A percentile compares a stretch with the other conserved stretches of the same genome.
These are phyloP conservation scores for Bruguiera hainesii DNA, from an alignment of 441 rosid species.

Conservation along the genomic window DNA sequence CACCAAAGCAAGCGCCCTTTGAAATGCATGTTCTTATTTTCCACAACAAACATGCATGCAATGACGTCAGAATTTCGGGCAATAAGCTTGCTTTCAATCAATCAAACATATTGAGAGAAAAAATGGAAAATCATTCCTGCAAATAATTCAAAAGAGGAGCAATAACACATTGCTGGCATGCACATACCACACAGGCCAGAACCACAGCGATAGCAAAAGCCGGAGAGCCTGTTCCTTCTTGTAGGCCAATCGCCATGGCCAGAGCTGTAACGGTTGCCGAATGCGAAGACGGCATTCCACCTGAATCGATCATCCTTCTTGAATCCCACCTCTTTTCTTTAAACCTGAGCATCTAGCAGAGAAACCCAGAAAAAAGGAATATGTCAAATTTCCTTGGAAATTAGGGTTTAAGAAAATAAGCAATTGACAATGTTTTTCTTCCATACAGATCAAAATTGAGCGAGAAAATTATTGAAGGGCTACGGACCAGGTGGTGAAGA, in stretches of 20 bases:
- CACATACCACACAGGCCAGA: conserved; percentile 80
- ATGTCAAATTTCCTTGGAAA: neutral
- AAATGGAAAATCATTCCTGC: neutral
- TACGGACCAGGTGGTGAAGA: conserved; percentile 85
- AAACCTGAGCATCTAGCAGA: conserved; percentile 77
- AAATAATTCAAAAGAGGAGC: neutral
- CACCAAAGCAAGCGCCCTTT: neutral
- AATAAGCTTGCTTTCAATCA: neutral
- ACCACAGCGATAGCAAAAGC: conserved; percentile 83
- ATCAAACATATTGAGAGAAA: neutral
- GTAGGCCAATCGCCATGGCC: conserved; percentile 73
- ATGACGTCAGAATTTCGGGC: neutral
- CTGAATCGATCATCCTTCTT: conserved; percentile 75
- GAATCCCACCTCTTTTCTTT: conserved; percentile 98
- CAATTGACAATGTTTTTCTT: neutral
- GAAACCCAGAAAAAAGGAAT: neutral
- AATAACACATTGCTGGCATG: neutral
- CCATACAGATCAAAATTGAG: too few species aligned
- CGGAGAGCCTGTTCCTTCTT: conserved; percentile 70
- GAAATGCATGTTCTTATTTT: neutral
- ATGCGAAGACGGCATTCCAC: conserved; percentile 99
- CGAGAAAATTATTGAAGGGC: neutral
- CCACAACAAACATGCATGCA: neutral
- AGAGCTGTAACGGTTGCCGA: conserved; percentile 92
- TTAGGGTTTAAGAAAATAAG: too few species aligned